Base-by-base conservation (phyloP, 768 basidiomycete species). In the Russula sp. region DNA sequence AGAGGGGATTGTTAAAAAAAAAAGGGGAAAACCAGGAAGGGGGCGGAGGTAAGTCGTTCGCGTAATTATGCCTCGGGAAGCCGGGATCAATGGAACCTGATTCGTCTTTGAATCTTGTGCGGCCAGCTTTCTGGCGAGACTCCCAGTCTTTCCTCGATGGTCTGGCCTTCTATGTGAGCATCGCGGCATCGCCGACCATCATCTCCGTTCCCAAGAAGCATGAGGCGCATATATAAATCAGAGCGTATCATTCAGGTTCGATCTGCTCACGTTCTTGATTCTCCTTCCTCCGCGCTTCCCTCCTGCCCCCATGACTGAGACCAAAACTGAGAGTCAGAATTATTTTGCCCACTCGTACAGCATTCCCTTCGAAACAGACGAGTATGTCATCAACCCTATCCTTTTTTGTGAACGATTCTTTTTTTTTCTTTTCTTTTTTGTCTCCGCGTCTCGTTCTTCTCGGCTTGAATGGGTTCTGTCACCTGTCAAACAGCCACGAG, bases 1-100 rank as follows among this genome's bases (percentile, higher is more conserved):
- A 34, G 45, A 37, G 57, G 40, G 22, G 42, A 49, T 59, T 49
- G 63, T 3, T 27, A 27, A 27, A 27, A 27, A 55, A 64, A 60
- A 64, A 64, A 57, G 58, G 54, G 53, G 42, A 34, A 44, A 45
- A 27, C 63, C 63, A 56, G 59, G 58, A 59, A 37, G 32, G 14
- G 37, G 63, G 63, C 63, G 62, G 45, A 45, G 53, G 63, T 64
- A 56, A 55, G 58, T 64, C 63, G 58, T 63, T 64, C 63, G 63
- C 63, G 63, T 64, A 64, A 64, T 64, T 55, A 64, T 64, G 63
- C 63, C 59, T 64, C 59, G 58, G 58, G 58, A 64, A 60, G 63
- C 54, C 35, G 63, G 63, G 58, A 64, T 64, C 58, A 64, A 64
- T 64, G 53, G 63, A 64, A 64, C 58, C 63, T 64, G 63, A 64